These are phyloP conservation scores for Tripterygium wilfordii DNA, from an alignment of 177 flowering plant genomes.

Conservation along the genomic window DNA sequence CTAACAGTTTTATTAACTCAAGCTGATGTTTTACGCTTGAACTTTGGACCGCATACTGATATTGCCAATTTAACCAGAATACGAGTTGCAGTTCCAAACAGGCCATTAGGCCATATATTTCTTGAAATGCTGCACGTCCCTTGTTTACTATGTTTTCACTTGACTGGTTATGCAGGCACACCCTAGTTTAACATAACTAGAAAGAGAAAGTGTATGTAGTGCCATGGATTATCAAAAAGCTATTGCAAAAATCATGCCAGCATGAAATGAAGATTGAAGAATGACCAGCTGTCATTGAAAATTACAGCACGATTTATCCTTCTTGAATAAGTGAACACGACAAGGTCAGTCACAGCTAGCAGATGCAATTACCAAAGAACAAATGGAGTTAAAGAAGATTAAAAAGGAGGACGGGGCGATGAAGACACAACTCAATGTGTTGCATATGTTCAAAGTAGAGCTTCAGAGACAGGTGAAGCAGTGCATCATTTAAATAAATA, in stretches of 20 bases:
- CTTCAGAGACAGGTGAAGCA: constrained; percentile 17
- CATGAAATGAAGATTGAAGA: constrained; percentile 40
- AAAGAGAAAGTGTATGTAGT: constrained; percentile 27
- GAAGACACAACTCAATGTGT: constrained; percentile 25
- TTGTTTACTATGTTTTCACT: too few species aligned
- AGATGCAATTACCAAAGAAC: constrained; percentile 22
- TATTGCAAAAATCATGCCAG: constrained; percentile 34
- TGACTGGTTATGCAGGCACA: constrained; percentile 35
- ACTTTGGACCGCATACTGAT: too few species aligned
- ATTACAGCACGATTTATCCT: constrained; percentile 20
- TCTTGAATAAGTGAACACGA: constrained; percentile 35
- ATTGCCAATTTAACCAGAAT: too few species aligned
- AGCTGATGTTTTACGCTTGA: too few species aligned
- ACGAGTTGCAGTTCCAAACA: too few species aligned
- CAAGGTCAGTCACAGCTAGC: constrained; percentile 17
- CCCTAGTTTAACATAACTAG: constrained; percentile 35
- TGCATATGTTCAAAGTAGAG: constrained; percentile 23
- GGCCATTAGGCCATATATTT: too few species aligned
- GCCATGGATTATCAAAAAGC: constrained; percentile 37
- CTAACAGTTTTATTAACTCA: too few species aligned
- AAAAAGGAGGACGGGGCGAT: constrained; percentile 35
- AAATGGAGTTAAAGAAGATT: constrained; percentile 18
- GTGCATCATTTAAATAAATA: too few species aligned
- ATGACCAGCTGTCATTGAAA: constrained; percentile 32
- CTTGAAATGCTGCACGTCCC: too few species aligned